Conservation (phyloP, 169 alveolate genomes). For the Cryptosporidium sp. region DNA sequence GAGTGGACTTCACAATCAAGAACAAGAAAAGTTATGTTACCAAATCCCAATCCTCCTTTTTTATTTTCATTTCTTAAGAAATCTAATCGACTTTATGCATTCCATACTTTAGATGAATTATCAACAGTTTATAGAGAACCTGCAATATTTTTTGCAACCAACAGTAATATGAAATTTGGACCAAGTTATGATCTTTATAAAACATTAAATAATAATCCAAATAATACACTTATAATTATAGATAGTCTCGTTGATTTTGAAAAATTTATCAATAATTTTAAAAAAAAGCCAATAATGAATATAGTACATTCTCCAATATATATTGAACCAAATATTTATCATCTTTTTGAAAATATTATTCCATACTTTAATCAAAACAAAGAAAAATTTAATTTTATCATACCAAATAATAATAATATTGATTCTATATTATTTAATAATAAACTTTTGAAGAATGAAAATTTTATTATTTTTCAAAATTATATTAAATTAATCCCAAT, state of each 20-base stretch:
- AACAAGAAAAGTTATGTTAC: slow-evolving; percentile 57
- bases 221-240: slow-evolving; percentile 20
- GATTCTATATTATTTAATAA: background rate
- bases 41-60: slow-evolving; percentile 72
- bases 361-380: slow-evolving; percentile 37
- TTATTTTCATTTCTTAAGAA: slow-evolving; percentile 41
- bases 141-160: slow-evolving; percentile 52
- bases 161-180: slow-evolving; percentile 48
- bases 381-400: slow-evolving; percentile 21
- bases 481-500: slow-evolving; percentile 34
- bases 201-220: background rate
- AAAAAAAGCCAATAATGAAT: slow-evolving; percentile 2
- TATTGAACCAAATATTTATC: slow-evolving; percentile 55
- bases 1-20: slow-evolving; percentile 61
- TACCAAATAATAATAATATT: slow-evolving; percentile 9
- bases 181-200: slow-evolving; percentile 41
- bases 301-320: slow-evolving; percentile 42
- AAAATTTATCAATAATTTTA: slow-evolving; percentile 1
- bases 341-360: slow-evolving; percentile 25
- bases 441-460: background rate
- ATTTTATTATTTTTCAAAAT: background rate
- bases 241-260: slow-evolving; percentile 22
- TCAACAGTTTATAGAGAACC: slow-evolving; percentile 75
- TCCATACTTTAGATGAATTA: slow-evolving; percentile 39
- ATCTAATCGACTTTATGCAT: slow-evolving; percentile 48